phyloP scores from a whole-genome alignment of 2,329 filamentous ascomycete genomes.

The Xylariaceae sp. region DNA sequence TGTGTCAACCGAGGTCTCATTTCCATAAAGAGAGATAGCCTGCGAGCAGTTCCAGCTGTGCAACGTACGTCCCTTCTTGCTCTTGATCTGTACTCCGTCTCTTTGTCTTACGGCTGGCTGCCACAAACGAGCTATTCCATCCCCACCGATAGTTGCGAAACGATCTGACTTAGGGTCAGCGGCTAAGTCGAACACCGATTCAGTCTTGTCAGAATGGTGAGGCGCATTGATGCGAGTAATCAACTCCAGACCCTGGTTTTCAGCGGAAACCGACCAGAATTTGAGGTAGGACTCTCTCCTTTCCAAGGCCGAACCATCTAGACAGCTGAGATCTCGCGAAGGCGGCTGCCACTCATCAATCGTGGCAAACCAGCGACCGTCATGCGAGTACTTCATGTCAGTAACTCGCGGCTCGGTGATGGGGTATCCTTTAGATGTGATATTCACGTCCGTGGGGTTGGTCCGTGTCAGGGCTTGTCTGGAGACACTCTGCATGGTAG shows the following conservation, averaged over 20 bases:
- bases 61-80: conserved; percentile 51
- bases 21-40: conserved; percentile 47
- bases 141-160: conserved; percentile 81
- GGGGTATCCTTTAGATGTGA: conserved; percentile 63
- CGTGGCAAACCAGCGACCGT: conserved; percentile 86
- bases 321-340: conserved; percentile 57
- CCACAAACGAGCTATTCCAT: conserved; percentile 77
- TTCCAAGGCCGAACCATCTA: conserved; percentile 43
- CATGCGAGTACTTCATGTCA: conserved; percentile 67
- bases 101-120: conserved; percentile 63
- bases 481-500: conserved; percentile 68
- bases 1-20: conserved; percentile 33
- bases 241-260: conserved; percentile 60
- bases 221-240: conserved; percentile 79
- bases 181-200: conserved; percentile 65
- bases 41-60: conserved; percentile 71
- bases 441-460: conserved; percentile 75
- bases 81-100: conserved; percentile 61
- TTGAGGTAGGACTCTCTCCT: conserved; percentile 76
- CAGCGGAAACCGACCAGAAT: conserved; percentile 71
- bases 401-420: conserved; percentile 75
- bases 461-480: conserved; percentile 86
- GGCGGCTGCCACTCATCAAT: conserved; percentile 87
- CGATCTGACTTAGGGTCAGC: conserved; percentile 62
- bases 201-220: conserved; percentile 55